Conservation (phyloP, 352 stramenopile species). For the Thalassiosira mediterranea region DNA sequence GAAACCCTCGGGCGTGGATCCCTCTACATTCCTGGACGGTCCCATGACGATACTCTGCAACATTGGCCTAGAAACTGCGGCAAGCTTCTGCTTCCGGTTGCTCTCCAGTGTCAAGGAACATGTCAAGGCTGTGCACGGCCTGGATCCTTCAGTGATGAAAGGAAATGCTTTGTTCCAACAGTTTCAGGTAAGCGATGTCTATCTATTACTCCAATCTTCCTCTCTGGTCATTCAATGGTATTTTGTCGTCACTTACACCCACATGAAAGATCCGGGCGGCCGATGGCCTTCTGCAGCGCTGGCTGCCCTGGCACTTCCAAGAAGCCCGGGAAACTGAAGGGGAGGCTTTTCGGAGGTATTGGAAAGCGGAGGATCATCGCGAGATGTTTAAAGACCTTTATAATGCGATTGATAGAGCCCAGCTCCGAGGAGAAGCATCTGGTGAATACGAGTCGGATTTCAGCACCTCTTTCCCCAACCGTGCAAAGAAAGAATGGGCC, state of each 20-base stretch:
- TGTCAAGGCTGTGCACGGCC: slow-evolving; percentile 59
- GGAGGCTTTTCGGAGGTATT: slow-evolving; percentile 67
- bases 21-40: slow-evolving; percentile 58
- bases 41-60: slow-evolving; percentile 68
- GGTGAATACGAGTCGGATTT: slow-evolving; percentile 51
- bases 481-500: slow-evolving; percentile 49
- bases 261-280: slow-evolving; percentile 42
- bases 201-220: too few relatives aligned
- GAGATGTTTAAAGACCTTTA: slow-evolving; percentile 68
- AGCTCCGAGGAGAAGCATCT: slow-evolving; percentile 25
- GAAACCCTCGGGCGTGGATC: slow-evolving; percentile 14
- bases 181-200: slow-evolving; percentile 65
- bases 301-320: slow-evolving; percentile 14
- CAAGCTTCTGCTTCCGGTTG: slow-evolving; percentile 70
- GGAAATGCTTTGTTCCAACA: slow-evolving; percentile 76
- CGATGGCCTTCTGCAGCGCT: slow-evolving; percentile 76
- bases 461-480: slow-evolving; percentile 59
- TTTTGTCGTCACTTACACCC: background rate
- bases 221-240: too few relatives aligned
- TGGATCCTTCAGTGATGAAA: slow-evolving; percentile 60
- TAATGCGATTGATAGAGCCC: slow-evolving; percentile 42
- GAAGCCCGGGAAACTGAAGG: slow-evolving; percentile 33
- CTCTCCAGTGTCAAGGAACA: slow-evolving; percentile 68
- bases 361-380: slow-evolving; percentile 58
- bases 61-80: slow-evolving; percentile 58